Percentiles rank a stretch among this genome's conserved stretches.
Evolutionary conservation across 345 rosid genomes (phyloP).

Genomic region (Laguncularia racemosa): DNA sequence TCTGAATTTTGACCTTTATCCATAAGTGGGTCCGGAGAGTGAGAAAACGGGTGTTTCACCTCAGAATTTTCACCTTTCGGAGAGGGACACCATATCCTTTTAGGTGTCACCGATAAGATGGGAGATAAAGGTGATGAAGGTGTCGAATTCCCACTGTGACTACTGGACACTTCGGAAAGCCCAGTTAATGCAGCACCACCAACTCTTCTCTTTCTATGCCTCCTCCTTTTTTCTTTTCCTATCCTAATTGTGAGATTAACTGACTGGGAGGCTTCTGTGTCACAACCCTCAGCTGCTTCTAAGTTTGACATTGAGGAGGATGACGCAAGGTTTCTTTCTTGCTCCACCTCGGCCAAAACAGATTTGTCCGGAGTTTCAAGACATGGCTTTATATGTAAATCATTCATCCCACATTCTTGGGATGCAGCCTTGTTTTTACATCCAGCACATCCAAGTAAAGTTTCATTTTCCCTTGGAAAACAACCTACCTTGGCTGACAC

Average conservation of each 20-base stretch:
- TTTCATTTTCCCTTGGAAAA: slow-evolving; percentile 32
- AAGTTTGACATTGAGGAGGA: slow-evolving; percentile 22
- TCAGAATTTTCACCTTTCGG: slow-evolving; percentile 18
- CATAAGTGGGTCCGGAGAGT: slow-evolving; percentile 10
- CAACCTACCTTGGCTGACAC: slow-evolving; percentile 33
- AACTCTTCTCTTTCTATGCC: slow-evolving; percentile 75
- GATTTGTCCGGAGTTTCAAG: slow-evolving; percentile 12
- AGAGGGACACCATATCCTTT: slow-evolving; percentile 23
- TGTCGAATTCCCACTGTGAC: slow-evolving; percentile 88
- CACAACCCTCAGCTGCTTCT: slow-evolving; percentile 16
- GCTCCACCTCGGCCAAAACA: neutral
- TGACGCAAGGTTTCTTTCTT: slow-evolving; percentile 7
- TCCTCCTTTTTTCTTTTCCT: slow-evolving; percentile 58
- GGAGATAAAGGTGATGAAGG: slow-evolving; percentile 86
- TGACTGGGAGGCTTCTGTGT: slow-evolving; percentile 33
- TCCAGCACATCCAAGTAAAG: slow-evolving; percentile 13
- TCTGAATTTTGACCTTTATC: slow-evolving; percentile 20
- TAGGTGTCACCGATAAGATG: slow-evolving; percentile 19
- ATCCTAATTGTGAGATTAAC: slow-evolving; percentile 45
- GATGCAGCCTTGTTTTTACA: slow-evolving; percentile 12
- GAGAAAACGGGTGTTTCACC: slow-evolving; percentile 26
- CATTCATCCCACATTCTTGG: slow-evolving; percentile 5
- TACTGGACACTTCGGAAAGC: slow-evolving; percentile 64
- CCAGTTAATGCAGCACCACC: slow-evolving; percentile 25
- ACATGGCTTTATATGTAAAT: slow-evolving; percentile 11